Evolutionary conservation across 345 rosid species (phyloP), one percentile per base, ranked within the genome.

Genomic region (Mallotus nudiflorus): DNA sequence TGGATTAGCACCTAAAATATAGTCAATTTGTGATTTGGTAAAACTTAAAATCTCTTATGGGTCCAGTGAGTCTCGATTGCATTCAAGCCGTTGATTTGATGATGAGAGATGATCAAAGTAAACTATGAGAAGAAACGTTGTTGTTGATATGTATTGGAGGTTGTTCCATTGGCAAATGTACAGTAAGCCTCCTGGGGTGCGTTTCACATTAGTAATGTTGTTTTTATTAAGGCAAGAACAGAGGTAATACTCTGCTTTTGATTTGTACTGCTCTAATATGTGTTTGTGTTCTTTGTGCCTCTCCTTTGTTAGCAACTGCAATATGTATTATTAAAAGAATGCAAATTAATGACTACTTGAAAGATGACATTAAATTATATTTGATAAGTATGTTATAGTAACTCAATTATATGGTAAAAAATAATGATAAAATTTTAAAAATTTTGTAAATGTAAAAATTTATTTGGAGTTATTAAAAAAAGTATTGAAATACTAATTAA

Each of bases 131-230:
- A 95, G 93, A 76, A 95, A 95, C 0, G 90, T 72, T 0, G 99
- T 87, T 0, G 98, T 82, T 5, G 98, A 86, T 8, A 90, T 96
- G 60, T 95, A 90, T 75, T 95, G 98, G 91, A 95, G 88, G 75
- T 95, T 95, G 90, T 95, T 95, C 99, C 99, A 95, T 81, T 89
- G 85, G 55, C 98, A 83, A 73, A 92, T 68, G 83, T 83, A 90
- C 24, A 95, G 75, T 33, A 95, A 81, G 18, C 99, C 98, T 9
- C 72, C 94, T 0, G 96, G 98, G 31, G 92, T 92, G 33, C 83
- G 84, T 4, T 75, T 79, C 18, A 89, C 87, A 54, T 90, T 90
- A 74, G 78, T 77, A 44, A 11, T 40, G 16, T 87, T 80, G 86
- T 85, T 92, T 72, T 77, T 84, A 91, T 82, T 73, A 12, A 95